These are phyloP conservation scores for Veloporphyrellus conicus DNA, from an alignment of 1,284 basidiomycete species.

Conservation along the genomic window DNA sequence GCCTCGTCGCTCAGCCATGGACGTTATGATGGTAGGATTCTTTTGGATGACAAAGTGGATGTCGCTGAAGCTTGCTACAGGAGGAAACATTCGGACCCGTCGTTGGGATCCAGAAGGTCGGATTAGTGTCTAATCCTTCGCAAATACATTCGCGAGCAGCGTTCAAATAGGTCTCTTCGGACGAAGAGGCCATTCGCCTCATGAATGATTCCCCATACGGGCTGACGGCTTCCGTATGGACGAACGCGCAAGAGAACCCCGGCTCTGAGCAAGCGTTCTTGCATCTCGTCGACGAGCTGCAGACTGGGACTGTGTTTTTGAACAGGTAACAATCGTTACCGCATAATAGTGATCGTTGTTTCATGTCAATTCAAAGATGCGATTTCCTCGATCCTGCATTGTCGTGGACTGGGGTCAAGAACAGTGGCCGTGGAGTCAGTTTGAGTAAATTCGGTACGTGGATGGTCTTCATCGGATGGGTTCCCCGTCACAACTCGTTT, in stretches of 20 bases:
- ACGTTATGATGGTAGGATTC: constrained; percentile 76
- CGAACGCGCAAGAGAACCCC: constrained; percentile 56
- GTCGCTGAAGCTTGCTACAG: constrained; percentile 32
- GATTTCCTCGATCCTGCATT: constrained; percentile 89
- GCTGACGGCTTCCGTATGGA: constrained; percentile 92
- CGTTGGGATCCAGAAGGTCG: constrained; percentile 84
- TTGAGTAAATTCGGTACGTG: constrained; percentile 80
- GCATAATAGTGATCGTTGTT: neutral
- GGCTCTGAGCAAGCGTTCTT: constrained; percentile 69
- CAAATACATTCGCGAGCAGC: neutral
- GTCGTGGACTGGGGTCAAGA: constrained; percentile 91
- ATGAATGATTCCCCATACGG: constrained; percentile 99
- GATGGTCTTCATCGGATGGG: neutral
- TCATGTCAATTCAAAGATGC: constrained; percentile 43
- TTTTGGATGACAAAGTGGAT: neutral
- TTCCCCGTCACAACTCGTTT: neutral
- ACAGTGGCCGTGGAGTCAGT: constrained; percentile 87
- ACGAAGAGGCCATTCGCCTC: constrained; percentile 79
- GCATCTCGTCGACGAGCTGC: constrained; percentile 66
- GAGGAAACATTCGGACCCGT: constrained; percentile 89
- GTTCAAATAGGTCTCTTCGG: constrained; percentile 58
- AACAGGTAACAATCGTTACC: constrained; percentile 52
- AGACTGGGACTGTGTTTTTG: constrained; percentile 89
- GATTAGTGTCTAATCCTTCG: neutral
- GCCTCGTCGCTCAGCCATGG: constrained; percentile 64